Conservation (phyloP, 2,329 filamentous ascomycete genomes). For the Aspergillus sp. region DNA sequence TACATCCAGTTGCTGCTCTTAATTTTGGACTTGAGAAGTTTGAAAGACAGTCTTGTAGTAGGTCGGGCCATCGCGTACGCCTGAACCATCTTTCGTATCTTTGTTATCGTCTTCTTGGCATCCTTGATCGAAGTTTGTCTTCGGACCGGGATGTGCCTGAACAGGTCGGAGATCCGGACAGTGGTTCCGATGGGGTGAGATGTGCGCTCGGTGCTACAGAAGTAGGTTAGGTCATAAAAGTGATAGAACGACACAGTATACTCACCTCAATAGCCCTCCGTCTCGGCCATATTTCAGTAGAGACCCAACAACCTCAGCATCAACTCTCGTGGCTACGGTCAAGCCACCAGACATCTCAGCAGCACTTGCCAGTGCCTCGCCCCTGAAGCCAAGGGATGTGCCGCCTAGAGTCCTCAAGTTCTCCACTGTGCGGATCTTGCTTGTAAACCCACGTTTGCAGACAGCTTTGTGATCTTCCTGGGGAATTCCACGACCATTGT, state of each 20-base stretch:
- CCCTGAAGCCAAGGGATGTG: constrained; percentile 65
- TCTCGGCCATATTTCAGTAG: constrained; percentile 55
- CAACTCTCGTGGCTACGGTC: constrained; percentile 60
- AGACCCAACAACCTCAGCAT: constrained; percentile 60
- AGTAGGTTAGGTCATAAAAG: background rate
- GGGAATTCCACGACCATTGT: constrained; percentile 67
- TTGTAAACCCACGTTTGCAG: constrained; percentile 64
- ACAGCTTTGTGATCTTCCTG: constrained; percentile 59
- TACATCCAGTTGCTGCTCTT: constrained; percentile 66
- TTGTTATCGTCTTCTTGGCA: constrained; percentile 53
- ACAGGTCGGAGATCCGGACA: constrained; percentile 60
- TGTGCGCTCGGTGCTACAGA: constrained; percentile 40
- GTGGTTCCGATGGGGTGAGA: constrained; percentile 66
- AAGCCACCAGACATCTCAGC: constrained; percentile 61
- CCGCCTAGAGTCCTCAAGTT: constrained; percentile 62
- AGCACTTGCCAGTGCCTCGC: constrained; percentile 66
- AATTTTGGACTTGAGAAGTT: constrained; percentile 62
- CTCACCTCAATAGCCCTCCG: constrained; percentile 55
- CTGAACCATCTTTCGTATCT: constrained; percentile 59
- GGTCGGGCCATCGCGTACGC: constrained; percentile 65
- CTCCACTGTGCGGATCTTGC: constrained; percentile 63
- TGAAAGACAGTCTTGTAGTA: constrained; percentile 59
- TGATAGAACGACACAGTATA: background rate
- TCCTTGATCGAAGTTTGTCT: constrained; percentile 59
- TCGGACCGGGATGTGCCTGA: constrained; percentile 64